A percentile compares a stretch with the other conserved stretches of the same genome.
These are phyloP conservation scores for Aspergillus japonicus DNA, from an alignment of 2,329 filamentous ascomycete genomes.

Conservation along the genomic window DNA sequence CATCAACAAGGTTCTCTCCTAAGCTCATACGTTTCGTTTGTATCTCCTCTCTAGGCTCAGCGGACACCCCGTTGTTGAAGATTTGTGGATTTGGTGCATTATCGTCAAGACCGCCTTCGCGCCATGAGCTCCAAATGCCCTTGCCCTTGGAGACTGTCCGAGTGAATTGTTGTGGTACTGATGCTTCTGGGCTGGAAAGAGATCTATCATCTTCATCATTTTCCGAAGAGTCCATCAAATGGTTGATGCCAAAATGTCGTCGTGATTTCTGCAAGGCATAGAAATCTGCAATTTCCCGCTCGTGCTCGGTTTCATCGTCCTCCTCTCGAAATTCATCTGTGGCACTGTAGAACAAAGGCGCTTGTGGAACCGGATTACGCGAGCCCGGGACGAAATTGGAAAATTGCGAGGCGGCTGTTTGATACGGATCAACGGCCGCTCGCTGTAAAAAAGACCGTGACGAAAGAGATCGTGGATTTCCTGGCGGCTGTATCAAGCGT, in stretches of 20 bases:
- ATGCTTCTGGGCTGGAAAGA: conserved; percentile 53
- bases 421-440: conserved; percentile 73
- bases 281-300: conserved; percentile 88
- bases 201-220: conserved; percentile 66
- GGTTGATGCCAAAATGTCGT: conserved; percentile 79
- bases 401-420: conserved; percentile 67
- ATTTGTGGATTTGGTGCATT: conserved; percentile 40
- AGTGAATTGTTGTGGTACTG: conserved; percentile 28
- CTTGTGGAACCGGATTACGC: conserved; percentile 71
- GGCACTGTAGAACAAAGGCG: conserved; percentile 91
- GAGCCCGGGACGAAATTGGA: conserved; percentile 77
- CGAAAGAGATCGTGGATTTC: conserved; percentile 48
- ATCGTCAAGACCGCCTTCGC: conserved; percentile 45
- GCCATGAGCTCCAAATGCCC: conserved; percentile 60
- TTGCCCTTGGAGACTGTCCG: conserved; percentile 44
- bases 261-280: conserved; percentile 88
- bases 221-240: conserved; percentile 81
- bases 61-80: conserved; percentile 34
- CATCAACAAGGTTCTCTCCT: conserved; percentile 73
- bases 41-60: conserved; percentile 35
- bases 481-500: conserved; percentile 48
- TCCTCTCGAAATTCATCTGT: conserved; percentile 89
- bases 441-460: conserved; percentile 53
- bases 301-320: conserved; percentile 87
- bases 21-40: conserved; percentile 41